Conservation (phyloP, 768 basidiomycete genomes). For the Termitomyces sp. region DNA sequence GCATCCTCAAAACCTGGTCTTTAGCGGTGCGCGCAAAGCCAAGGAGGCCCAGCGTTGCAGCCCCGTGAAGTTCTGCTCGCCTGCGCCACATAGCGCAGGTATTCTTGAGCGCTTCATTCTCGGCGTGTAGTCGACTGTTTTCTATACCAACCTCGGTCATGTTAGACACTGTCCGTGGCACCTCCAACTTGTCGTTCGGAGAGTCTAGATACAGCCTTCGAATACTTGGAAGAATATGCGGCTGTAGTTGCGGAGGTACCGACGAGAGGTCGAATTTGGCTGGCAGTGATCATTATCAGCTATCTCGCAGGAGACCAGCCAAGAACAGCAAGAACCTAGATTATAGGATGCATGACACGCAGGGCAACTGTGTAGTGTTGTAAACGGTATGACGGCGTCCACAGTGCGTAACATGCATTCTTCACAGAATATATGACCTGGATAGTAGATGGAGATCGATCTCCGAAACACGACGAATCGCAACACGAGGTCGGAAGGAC, state of each 20-base stretch:
- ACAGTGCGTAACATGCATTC: slow-evolving; percentile 52
- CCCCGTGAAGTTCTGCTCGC: slow-evolving; percentile 47
- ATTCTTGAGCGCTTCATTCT: slow-evolving; percentile 38
- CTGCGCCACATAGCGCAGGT: slow-evolving; percentile 44
- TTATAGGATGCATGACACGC: slow-evolving; percentile 53
- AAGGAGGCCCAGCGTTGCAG: slow-evolving; percentile 43
- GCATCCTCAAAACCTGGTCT: slow-evolving; percentile 36
- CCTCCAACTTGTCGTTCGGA: slow-evolving; percentile 9
- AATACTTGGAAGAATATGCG: slow-evolving; percentile 53
- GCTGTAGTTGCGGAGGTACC: slow-evolving; percentile 57
- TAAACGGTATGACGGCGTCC: slow-evolving; percentile 42
- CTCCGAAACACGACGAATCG: neutral
- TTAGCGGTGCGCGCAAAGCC: slow-evolving; percentile 37
- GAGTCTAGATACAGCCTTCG: slow-evolving; percentile 51
- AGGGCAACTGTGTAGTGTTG: slow-evolving; percentile 51
- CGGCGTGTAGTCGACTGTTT: slow-evolving; percentile 37
- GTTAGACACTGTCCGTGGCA: slow-evolving; percentile 13
- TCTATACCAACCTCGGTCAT: slow-evolving; percentile 25
- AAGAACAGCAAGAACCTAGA: slow-evolving; percentile 36
- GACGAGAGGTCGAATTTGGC: slow-evolving; percentile 42
- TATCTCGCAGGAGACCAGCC: neutral
- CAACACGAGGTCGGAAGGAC: slow-evolving; percentile 15
- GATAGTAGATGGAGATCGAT: neutral
- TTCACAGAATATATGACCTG: slow-evolving; percentile 66
- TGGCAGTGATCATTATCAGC: slow-evolving; percentile 19